phyloP scores from a whole-genome alignment of 2,329 filamentous ascomycete genomes.

The Hymenoscyphus albidus region DNA sequence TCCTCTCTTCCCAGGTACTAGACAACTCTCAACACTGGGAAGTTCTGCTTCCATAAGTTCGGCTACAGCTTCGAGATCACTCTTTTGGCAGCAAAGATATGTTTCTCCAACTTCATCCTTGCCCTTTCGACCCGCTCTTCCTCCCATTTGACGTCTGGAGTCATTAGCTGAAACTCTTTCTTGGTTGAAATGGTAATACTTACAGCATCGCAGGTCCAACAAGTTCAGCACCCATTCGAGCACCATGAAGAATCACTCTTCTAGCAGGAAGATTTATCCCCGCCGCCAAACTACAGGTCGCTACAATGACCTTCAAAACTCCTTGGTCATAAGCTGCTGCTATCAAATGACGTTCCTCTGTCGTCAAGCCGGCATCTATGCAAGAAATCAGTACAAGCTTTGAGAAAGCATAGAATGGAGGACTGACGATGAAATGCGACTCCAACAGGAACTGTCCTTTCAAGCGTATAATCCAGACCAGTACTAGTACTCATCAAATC shows the following conservation, averaged over 20 bases:
- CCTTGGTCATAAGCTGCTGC: slow-evolving; percentile 68
- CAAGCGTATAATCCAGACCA: slow-evolving; percentile 62
- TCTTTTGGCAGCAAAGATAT: slow-evolving; percentile 67
- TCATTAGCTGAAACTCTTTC: slow-evolving; percentile 26
- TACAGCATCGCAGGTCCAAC: slow-evolving; percentile 74
- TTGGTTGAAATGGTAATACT: slow-evolving; percentile 18
- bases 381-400: slow-evolving; percentile 2
- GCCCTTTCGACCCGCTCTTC: slow-evolving; percentile 72
- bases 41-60: slow-evolving; percentile 70
- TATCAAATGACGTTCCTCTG: slow-evolving; percentile 70
- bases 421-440: slow-evolving; percentile 69
- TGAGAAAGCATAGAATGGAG: background rate
- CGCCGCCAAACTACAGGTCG: slow-evolving; percentile 76
- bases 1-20: slow-evolving; percentile 62
- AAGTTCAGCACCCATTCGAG: slow-evolving; percentile 70
- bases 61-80: slow-evolving; percentile 65
- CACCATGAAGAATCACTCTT: slow-evolving; percentile 71
- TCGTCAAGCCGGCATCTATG: slow-evolving; percentile 61
- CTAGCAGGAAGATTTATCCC: slow-evolving; percentile 75
- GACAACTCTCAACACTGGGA: slow-evolving; percentile 64
- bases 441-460: slow-evolving; percentile 60
- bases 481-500: slow-evolving; percentile 63
- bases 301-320: slow-evolving; percentile 65
- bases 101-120: slow-evolving; percentile 76
- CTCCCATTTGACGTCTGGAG: slow-evolving; percentile 67